Evolutionary conservation across 2,329 filamentous ascomycete species (phyloP).

Genomic region (Aspergillus sclerotialis): DNA sequence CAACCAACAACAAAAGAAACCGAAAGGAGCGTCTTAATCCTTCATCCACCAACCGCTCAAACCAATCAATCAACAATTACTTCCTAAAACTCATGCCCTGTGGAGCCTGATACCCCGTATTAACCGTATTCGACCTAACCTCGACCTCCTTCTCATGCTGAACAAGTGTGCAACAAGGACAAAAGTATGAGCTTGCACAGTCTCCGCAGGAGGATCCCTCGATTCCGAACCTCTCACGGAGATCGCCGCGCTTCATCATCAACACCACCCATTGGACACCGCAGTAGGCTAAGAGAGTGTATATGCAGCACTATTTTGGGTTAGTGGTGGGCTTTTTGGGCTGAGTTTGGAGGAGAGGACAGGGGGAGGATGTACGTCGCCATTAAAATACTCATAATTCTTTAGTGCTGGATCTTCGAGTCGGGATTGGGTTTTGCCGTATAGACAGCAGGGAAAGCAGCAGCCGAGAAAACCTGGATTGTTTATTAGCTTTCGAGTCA

Average conservation of each 20-base stretch:
- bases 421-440: conserved; percentile 24
- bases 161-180: conserved; percentile 50
- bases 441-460: conserved; percentile 26
- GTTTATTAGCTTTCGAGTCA: no score
- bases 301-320: conserved; percentile 29
- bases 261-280: conserved; percentile 35
- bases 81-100: conserved; percentile 14
- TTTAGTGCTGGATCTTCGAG: conserved; percentile 21
- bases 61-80: background rate
- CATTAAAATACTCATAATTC: conserved; percentile 20
- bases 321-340: background rate
- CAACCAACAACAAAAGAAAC: conserved; percentile 1
- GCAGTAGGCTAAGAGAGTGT: conserved; percentile 20
- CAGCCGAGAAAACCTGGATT: conserved; percentile 19
- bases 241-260: conserved; percentile 49
- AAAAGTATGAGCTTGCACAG: conserved; percentile 50
- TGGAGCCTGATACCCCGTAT: conserved; percentile 19
- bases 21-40: background rate
- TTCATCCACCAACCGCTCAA: background rate
- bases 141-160: conserved; percentile 53
- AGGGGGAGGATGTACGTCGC: conserved; percentile 13
- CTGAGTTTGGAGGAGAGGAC: background rate
- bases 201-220: conserved; percentile 44
- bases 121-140: conserved; percentile 8
- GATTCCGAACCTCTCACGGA: conserved; percentile 50